phyloP scores from a whole-genome alignment of 345 rosid species.

The Orychophragmus violaceus region DNA sequence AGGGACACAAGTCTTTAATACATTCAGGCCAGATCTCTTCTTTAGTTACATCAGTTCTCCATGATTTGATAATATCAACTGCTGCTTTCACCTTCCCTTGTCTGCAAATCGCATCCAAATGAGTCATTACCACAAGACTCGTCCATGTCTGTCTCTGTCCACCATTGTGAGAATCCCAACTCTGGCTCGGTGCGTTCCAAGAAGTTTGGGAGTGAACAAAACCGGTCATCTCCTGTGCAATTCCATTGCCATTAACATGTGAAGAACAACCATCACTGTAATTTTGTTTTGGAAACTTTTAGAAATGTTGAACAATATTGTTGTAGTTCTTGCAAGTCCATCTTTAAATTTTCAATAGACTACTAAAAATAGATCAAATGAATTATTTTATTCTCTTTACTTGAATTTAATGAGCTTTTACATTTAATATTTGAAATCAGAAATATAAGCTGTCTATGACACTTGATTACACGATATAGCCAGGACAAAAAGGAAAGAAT shows the following conservation, averaged over 20 bases:
- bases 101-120: slow-evolving; percentile 45
- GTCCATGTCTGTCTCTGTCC: background rate
- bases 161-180: background rate
- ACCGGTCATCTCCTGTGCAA: background rate
- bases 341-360: too few relatives aligned
- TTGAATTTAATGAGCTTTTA: too few relatives aligned
- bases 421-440: too few relatives aligned
- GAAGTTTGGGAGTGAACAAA: background rate
- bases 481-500: slow-evolving; percentile 24
- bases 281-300: too few relatives aligned
- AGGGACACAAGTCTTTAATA: slow-evolving; percentile 18
- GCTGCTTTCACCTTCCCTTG: slow-evolving; percentile 54
- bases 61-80: slow-evolving; percentile 35
- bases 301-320: too few relatives aligned
- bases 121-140: background rate
- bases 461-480: slow-evolving; percentile 21
- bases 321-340: too few relatives aligned
- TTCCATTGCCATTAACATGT: background rate
- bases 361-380: too few relatives aligned
- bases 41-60: slow-evolving; percentile 30
- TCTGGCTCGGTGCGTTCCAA: background rate
- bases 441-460: too few relatives aligned
- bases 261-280: background rate
- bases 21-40: slow-evolving; percentile 16
- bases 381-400: too few relatives aligned